Percentiles rank a stretch among this genome's conserved stretches.
phyloP scores from a whole-genome alignment of 768 basidiomycete species.

The Psilocybe subaeruginosa region DNA sequence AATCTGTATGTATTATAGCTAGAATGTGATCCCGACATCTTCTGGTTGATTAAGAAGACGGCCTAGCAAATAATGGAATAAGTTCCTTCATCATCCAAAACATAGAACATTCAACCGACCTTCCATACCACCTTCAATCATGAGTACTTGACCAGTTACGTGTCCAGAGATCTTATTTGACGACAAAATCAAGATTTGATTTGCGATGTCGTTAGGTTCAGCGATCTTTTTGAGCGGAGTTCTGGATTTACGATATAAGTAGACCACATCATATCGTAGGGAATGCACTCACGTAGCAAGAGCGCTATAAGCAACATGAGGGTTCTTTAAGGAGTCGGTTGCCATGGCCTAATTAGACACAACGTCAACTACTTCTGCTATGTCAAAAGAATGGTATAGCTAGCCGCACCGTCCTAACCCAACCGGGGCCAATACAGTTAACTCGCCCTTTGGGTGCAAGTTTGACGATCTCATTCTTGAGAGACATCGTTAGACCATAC shows the following conservation, averaged over 20 bases:
- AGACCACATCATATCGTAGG: too few relatives aligned
- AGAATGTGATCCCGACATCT: slow-evolving; percentile 20
- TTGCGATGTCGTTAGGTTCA: slow-evolving; percentile 62
- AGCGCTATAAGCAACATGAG: slow-evolving; percentile 53
- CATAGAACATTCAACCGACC: slow-evolving; percentile 36
- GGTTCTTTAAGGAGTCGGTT: slow-evolving; percentile 57
- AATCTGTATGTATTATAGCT: not conserved
- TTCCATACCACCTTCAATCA: slow-evolving; percentile 83
- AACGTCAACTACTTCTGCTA: not conserved
- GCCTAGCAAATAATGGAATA: slow-evolving; percentile 21
- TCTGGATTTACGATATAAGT: slow-evolving; percentile 32
- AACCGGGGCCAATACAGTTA: slow-evolving; percentile 71
- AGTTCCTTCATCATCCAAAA: not conserved
- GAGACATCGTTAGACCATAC: slow-evolving; percentile 67
- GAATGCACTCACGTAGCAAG: slow-evolving; percentile 62
- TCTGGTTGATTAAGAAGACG: slow-evolving; percentile 31
- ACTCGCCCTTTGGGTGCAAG: slow-evolving; percentile 74
- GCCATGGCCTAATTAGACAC: slow-evolving; percentile 47
- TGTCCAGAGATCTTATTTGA: slow-evolving; percentile 69
- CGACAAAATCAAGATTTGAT: slow-evolving; percentile 63
- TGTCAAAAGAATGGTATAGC: not conserved
- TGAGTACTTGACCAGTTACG: slow-evolving; percentile 68
- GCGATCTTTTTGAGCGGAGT: slow-evolving; percentile 75
- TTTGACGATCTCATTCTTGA: slow-evolving; percentile 84
- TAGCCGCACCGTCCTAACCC: slow-evolving; percentile 52